Percentiles rank a stretch among this genome's conserved stretches.
phyloP scores from a whole-genome alignment of 179 eudicot species.

The Camellia oleifera region DNA sequence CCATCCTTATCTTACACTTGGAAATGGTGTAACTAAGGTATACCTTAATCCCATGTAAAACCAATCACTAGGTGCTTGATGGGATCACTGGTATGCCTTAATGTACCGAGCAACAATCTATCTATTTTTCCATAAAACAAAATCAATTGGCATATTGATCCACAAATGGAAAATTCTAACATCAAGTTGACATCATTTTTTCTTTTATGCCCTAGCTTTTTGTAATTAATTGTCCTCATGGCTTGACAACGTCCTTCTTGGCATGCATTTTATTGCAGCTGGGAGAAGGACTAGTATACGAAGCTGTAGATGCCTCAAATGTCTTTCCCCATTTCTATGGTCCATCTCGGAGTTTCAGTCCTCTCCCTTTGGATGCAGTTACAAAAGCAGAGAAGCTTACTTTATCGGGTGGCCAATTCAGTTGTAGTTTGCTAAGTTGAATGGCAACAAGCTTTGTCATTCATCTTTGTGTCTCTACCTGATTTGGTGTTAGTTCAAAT shows the following conservation, averaged over 20 bases:
- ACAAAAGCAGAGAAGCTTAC: slow-evolving; percentile 67
- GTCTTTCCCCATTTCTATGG: slow-evolving; percentile 93
- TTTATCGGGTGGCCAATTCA: slow-evolving; percentile 46
- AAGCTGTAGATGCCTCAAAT: slow-evolving; percentile 57
- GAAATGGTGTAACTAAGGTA: no score
- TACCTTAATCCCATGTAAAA: no score
- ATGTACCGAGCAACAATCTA: no score
- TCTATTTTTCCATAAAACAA: not conserved
- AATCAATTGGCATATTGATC: not conserved
- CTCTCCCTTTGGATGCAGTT: slow-evolving; percentile 74
- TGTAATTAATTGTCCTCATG: not conserved
- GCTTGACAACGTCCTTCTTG: not conserved
- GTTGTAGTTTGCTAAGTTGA: slow-evolving; percentile 56
- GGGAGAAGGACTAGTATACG: slow-evolving; percentile 85
- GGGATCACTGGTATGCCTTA: no score
- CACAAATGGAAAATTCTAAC: no score
- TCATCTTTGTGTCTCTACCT: not conserved
- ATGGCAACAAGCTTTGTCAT: not conserved
- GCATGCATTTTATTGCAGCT: slow-evolving; percentile 44
- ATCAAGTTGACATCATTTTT: not conserved
- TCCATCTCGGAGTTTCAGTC: slow-evolving; percentile 76
- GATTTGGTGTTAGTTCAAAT: not conserved
- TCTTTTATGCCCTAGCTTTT: not conserved
- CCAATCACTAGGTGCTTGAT: no score
- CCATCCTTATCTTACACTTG: no score